Base-by-base conservation (phyloP, 805 yeast genomes). In the Brettanomyces sp. region DNA sequence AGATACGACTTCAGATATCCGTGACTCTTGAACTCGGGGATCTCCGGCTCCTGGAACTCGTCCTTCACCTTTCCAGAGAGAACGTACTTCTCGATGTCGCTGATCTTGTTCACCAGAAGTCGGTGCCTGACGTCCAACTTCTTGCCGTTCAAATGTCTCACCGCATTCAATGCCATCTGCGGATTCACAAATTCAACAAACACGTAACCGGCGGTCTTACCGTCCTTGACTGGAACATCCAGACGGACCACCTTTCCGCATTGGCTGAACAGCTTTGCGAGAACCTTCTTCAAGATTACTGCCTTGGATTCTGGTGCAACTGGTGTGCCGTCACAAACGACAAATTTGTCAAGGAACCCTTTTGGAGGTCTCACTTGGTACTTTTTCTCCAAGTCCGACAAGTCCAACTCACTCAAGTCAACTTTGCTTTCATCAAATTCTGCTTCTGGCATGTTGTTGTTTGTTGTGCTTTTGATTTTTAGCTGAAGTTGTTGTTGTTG, bases 281-380 rank as follows among this genome's bases (percentile, higher is more conserved):
- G 75, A 40, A 95, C 97, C 65, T 87, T 90, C 55, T 81, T 76
- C 61, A 93, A 76, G 48, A 85, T 79, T 46, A 88, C 85, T 44
- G 81, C 85, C 68, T 93, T 93, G 45, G 87, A 64, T 62, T 83
- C 95, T 48, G 97, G 96, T 24, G 95, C 95, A 50, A 88, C 73
- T 54, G 99, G 99, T 9, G 95, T 90, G 42, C 99, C 99, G 63
- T 89, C 97, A 44, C 88, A 84, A 30, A 91, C 85, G 47, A 91
- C 79, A 60, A 79, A 89, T 58, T 77, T 77, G 58, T 86, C 95
- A 47, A 85, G 73, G 43, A 80, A 77, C 47, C 73, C 68, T 44
- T 77, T 79, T 45, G 75, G 79, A 47, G 77, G 75, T 44, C 62
- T 58, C 43, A 84, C 80, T 23, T 76, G 65, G 64, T 75, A 88